These are phyloP conservation scores for Theobroma cacao DNA, from an alignment of 345 rosid genomes.

Conservation along the genomic window DNA sequence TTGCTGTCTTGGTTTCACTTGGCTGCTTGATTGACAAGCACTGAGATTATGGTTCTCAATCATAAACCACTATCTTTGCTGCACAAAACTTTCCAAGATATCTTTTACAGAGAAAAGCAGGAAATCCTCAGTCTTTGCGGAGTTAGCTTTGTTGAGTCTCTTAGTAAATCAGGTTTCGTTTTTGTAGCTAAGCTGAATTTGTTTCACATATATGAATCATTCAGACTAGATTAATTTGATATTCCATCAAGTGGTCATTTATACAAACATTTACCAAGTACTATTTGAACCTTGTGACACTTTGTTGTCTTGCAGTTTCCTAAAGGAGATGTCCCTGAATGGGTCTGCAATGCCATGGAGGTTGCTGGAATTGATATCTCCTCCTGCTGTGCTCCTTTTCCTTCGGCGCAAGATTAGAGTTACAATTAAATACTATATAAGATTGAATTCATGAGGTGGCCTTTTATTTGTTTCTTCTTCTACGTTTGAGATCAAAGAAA, in stretches of 20 bases:
- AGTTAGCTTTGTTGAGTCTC: no score
- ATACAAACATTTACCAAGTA: not conserved
- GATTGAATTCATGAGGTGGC: not conserved
- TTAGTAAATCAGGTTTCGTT: no score
- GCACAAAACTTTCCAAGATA: not conserved
- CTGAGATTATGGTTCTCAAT: not conserved
- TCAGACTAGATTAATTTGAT: not conserved
- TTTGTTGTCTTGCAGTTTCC: constrained; percentile 56
- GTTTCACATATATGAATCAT: not conserved
- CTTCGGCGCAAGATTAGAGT: constrained; percentile 16
- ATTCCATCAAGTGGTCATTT: not conserved
- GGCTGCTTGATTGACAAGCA: not conserved
- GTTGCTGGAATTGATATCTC: constrained; percentile 73
- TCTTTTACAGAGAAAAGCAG: not conserved
- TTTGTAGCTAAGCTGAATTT: no score
- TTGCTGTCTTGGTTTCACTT: not conserved
- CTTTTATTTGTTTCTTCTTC: not conserved
- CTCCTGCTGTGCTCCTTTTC: constrained; percentile 41
- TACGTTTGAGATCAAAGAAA: constrained; percentile 4
- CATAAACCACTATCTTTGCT: not conserved
- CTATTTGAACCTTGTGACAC: constrained; percentile 8
- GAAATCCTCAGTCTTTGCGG: no score
- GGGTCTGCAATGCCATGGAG: constrained; percentile 92
- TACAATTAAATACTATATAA: not conserved
- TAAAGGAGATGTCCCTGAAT: constrained; percentile 63